A percentile compares a stretch with the other conserved stretches of the same genome.
Conservation (phyloP, 306 rosid genomes). For the Castanospermum australe region DNA sequence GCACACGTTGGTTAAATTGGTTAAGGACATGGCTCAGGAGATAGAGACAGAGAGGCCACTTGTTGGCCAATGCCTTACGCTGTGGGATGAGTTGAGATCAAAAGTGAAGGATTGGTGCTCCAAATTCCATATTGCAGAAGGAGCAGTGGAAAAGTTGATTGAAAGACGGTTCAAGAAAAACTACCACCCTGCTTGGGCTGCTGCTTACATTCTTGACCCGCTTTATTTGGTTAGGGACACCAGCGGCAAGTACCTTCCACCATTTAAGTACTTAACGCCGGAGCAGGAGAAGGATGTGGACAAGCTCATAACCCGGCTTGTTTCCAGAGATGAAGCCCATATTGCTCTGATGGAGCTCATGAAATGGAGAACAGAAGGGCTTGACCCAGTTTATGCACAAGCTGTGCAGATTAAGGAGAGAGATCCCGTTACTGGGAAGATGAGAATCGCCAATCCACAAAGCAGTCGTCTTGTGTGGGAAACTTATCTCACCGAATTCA, state of each 20-base stretch:
- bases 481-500: conserved; percentile 34
- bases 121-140: conserved; percentile 35
- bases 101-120: conserved; percentile 55
- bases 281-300: conserved; percentile 48
- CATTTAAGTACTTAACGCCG: conserved; percentile 36
- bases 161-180: conserved; percentile 42
- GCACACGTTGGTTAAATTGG: conserved; percentile 46
- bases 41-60: conserved; percentile 58
- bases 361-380: conserved; percentile 61
- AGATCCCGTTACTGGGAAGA: conserved; percentile 34
- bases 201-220: conserved; percentile 43
- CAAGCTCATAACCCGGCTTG: conserved; percentile 40
- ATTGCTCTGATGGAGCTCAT: conserved; percentile 50
- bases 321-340: conserved; percentile 37
- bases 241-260: conserved; percentile 48
- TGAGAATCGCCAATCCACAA: conserved; percentile 37
- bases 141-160: conserved; percentile 35
- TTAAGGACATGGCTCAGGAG: conserved; percentile 52
- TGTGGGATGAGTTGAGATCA: conserved; percentile 57
- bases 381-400: conserved; percentile 44
- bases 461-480: conserved; percentile 48
- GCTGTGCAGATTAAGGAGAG: conserved; percentile 51
- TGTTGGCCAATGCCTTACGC: conserved; percentile 62
- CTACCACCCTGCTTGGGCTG: conserved; percentile 51
- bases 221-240: conserved; percentile 34